Evolutionary conservation across 1,284 basidiomycete genomes (phyloP).

Genomic region (Cryptococcus deneoformans): DNA sequence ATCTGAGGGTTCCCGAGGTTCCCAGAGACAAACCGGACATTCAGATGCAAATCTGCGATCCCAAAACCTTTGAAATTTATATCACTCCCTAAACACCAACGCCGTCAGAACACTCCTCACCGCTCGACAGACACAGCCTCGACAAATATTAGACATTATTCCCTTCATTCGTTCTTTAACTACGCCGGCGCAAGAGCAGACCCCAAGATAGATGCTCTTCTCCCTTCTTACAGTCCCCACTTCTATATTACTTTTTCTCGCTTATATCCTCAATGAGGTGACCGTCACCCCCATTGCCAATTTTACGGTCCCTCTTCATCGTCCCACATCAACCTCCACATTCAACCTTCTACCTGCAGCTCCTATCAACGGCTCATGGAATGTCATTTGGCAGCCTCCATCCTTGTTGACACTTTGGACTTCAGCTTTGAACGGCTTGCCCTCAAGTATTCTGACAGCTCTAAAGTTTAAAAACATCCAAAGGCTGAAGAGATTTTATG

Average conservation of each 20-base stretch:
- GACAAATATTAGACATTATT: too few relatives aligned
- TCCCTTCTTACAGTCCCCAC: slow-evolving; percentile 1
- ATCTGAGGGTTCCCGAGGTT: too few relatives aligned
- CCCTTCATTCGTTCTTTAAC: too few relatives aligned
- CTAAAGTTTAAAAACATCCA: slow-evolving; percentile 2
- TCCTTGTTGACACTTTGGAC: slow-evolving; percentile 6
- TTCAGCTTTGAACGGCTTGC: slow-evolving; percentile 4
- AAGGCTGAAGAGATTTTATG: slow-evolving; percentile 9
- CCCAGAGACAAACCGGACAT: too few relatives aligned
- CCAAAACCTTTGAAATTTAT: too few relatives aligned
- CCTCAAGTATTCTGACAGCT: neutral
- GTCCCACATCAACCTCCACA: neutral
- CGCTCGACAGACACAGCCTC: too few relatives aligned
- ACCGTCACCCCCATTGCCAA: neutral
- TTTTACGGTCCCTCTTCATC: neutral
- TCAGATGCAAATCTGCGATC: too few relatives aligned
- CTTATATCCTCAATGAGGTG: neutral
- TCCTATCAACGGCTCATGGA: neutral
- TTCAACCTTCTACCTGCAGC: neutral
- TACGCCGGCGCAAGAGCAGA: too few relatives aligned
- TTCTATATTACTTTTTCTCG: neutral
- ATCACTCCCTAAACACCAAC: too few relatives aligned
- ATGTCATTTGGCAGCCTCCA: neutral
- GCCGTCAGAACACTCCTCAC: too few relatives aligned
- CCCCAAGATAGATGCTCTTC: neutral